phyloP scores from a whole-genome alignment of 2,329 filamentous ascomycete genomes.

The Paraphaeosphaeria minitans region DNA sequence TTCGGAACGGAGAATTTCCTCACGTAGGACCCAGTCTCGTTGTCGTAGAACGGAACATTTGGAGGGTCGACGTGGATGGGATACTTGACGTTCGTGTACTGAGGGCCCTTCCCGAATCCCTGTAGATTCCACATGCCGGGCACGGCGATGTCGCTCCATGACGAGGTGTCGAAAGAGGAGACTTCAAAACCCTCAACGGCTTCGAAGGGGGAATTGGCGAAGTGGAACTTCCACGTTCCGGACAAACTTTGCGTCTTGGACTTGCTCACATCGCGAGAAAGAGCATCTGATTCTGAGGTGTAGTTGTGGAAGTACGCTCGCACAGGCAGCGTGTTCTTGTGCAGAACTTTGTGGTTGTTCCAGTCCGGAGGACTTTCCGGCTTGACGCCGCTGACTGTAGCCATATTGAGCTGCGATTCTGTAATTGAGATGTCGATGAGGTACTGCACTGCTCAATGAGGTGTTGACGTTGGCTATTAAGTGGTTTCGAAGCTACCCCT shows the following conservation, averaged over 20 bases:
- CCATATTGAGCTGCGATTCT: constrained; percentile 2
- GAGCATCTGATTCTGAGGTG: constrained; percentile 55
- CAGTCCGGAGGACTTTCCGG: constrained; percentile 58
- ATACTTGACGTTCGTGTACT: constrained; percentile 72
- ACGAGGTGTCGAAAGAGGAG: constrained; percentile 41
- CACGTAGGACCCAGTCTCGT: constrained; percentile 68
- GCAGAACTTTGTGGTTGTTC: constrained; percentile 65
- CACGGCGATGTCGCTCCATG: constrained; percentile 62
- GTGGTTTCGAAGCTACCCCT: constrained; percentile 4
- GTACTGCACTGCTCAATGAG: background rate
- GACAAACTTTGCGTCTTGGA: constrained; percentile 41
- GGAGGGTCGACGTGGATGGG: constrained; percentile 71
- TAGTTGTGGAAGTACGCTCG: constrained; percentile 64
- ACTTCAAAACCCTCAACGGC: constrained; percentile 43
- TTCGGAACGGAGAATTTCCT: constrained; percentile 60
- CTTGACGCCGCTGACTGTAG: constrained; percentile 6
- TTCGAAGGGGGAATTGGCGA: constrained; percentile 43
- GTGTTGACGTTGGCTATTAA: background rate
- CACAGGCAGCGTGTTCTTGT: constrained; percentile 63
- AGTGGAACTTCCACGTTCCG: constrained; percentile 49
- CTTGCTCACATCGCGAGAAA: constrained; percentile 47
- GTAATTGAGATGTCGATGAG: background rate
- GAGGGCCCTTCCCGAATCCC: constrained; percentile 65
- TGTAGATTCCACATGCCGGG: constrained; percentile 74
- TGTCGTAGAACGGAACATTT: constrained; percentile 62